A percentile compares a stretch with the other conserved stretches of the same genome.
Conservation (phyloP, 2,329 filamentous ascomycete genomes). For the Botrytis paeoniae region DNA sequence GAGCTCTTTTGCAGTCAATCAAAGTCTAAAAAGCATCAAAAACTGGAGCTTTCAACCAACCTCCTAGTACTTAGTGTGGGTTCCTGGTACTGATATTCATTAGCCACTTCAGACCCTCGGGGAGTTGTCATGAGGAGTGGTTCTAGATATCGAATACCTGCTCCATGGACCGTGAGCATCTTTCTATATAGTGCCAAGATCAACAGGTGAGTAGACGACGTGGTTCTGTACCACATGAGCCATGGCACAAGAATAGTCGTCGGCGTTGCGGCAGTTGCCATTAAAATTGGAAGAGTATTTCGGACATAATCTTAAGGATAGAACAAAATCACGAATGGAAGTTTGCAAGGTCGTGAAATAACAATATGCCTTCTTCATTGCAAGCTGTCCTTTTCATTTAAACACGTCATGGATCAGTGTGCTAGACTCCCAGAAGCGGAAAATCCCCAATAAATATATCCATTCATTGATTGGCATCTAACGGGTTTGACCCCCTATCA, state of each 20-base stretch:
- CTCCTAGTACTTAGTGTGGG: background rate
- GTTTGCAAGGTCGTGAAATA: background rate
- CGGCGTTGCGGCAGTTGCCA: background rate
- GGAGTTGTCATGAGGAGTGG: background rate
- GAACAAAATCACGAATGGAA: background rate
- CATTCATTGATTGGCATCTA: background rate
- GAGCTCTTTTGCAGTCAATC: background rate
- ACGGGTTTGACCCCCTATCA: background rate
- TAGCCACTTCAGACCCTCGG: background rate
- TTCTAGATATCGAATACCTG: background rate
- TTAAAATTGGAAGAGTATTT: background rate
- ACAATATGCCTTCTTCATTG: background rate
- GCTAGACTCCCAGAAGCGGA: background rate
- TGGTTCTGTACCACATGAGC: background rate
- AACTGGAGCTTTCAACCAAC: background rate
- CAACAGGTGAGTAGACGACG: background rate
- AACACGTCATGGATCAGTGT: slow-evolving; percentile 9
- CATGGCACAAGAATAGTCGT: background rate
- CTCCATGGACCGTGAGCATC: background rate
- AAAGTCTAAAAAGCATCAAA: background rate
- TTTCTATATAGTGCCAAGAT: background rate
- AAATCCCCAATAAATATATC: background rate
- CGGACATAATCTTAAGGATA: background rate
- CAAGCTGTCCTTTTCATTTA: slow-evolving; percentile 9
- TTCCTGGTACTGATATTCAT: background rate